phyloP scores from a whole-genome alignment of 163 green algal genomes.

The Prototheca stagnorum region DNA sequence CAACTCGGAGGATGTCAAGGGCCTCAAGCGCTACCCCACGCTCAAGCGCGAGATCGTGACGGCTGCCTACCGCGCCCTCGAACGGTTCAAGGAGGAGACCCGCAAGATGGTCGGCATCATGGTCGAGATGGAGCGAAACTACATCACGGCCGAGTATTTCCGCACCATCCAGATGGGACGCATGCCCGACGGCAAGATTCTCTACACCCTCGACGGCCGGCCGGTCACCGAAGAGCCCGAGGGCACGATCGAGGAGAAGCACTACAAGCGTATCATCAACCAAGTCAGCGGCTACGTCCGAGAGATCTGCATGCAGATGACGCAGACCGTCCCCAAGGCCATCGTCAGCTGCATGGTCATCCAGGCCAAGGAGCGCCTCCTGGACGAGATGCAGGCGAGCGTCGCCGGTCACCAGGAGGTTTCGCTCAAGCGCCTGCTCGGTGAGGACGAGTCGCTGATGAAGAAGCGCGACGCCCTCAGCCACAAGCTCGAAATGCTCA shows the following conservation, averaged over 20 bases:
- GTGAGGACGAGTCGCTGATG: conserved; percentile 62
- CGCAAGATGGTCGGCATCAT: conserved; percentile 54
- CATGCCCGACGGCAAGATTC: conserved; percentile 23
- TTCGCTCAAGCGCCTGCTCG: conserved; percentile 56
- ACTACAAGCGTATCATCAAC: conserved; percentile 66
- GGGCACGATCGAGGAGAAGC: conserved; percentile 30
- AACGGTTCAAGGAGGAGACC: conserved; percentile 36
- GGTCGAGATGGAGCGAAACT: conserved; percentile 83
- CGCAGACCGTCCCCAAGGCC: conserved; percentile 80
- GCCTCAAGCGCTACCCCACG: conserved; percentile 28
- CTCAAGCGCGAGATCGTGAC: conserved; percentile 33
- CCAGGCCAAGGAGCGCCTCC: conserved; percentile 56
- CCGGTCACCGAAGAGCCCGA: conserved; percentile 28
- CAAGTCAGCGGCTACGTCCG: conserved; percentile 75
- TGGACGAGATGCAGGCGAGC: conserved; percentile 52
- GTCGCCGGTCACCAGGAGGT: conserved; percentile 56
- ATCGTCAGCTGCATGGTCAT: conserved; percentile 80
- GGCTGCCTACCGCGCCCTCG: conserved; percentile 20
- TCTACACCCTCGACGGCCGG: conserved; percentile 20
- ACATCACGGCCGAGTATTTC: conserved; percentile 89
- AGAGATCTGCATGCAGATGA: conserved; percentile 77
- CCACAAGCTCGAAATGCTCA: conserved; percentile 35
- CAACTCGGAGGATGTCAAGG: conserved; percentile 12
- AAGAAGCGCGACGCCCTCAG: conserved; percentile 37
- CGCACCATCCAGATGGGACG: conserved; percentile 58